Conservation (phyloP, 2,329 filamentous ascomycete species). For the Atkinsonella texensis region DNA sequence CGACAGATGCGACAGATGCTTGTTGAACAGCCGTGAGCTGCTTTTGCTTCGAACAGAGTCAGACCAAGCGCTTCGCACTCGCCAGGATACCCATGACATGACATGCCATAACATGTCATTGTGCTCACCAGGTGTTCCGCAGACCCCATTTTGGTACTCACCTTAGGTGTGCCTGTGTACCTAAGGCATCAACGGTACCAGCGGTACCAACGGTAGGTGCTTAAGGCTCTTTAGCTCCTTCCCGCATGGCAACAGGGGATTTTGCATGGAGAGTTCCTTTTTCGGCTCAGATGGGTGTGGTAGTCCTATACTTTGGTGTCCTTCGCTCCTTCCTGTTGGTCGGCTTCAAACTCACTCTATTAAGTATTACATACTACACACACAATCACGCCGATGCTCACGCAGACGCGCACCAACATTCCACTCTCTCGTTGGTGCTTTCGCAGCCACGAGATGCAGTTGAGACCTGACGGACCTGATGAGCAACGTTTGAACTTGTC, state of each 20-base stretch:
- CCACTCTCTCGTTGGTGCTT: not conserved
- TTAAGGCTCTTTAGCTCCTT: not conserved
- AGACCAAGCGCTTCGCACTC: not conserved
- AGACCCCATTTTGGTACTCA: too few relatives aligned
- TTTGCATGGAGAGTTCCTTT: not conserved
- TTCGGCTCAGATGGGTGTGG: not conserved
- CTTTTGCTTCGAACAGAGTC: not conserved
- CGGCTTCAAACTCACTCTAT: not conserved
- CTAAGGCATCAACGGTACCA: too few relatives aligned
- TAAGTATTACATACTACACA: too few relatives aligned
- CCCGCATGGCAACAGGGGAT: not conserved
- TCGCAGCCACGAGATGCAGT: too few relatives aligned
- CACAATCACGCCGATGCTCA: not conserved
- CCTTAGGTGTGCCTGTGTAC: too few relatives aligned
- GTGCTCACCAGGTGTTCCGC: too few relatives aligned
- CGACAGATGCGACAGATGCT: too few relatives aligned
- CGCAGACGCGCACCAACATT: not conserved
- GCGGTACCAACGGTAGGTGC: too few relatives aligned
- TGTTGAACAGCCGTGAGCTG: not conserved
- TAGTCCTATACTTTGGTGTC: not conserved
- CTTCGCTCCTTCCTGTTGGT: not conserved
- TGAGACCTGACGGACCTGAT: not conserved
- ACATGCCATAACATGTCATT: too few relatives aligned
- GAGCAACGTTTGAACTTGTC: not conserved
- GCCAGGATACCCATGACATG: too few relatives aligned